Base-by-base conservation (phyloP, 495 filamentous ascomycete species). In the Aspergillus hancockii region DNA sequence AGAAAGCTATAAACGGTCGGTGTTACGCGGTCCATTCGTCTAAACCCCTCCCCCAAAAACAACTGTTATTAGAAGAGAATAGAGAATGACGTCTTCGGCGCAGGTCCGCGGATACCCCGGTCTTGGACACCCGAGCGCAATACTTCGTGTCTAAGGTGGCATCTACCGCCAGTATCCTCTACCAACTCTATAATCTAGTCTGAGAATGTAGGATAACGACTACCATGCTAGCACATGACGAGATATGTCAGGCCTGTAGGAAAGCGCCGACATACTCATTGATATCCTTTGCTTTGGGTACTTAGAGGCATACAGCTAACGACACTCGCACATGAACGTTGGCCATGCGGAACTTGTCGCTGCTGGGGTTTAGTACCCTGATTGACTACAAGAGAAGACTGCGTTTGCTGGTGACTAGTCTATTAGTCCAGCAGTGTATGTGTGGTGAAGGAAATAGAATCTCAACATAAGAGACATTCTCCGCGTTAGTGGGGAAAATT, bases 1-100 rank as follows among this genome's bases (percentile, higher is more conserved):
- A 63, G 68, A 76, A 31, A 65, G 62, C 19, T 85, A 86, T 54
- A 83, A 50, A 49, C 25, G 49, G 49, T 47, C 19, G 43, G 19
- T 47, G 10, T 41, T n/a, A 12, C 16, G 10, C 5, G 38, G 38
- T 41, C 16, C 38, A 16, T 41, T 41, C 38, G n/a, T 14, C 14
- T 41, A n/a, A 18, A 1, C 14, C 38, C 14, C 12, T 3, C 13
- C 7, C 9, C 2, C 10, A 14, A 36, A 5, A 36, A 3, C 32
- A 10, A 36, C 4, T 36, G 8, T 36, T 14, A 41, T 41, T 41
- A 1, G 4, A 14, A 14, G 38, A n/a, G 38, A n/a, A 41, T 41
- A 3, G 16, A 41, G n/a, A 16, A 41, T 41, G 38, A 41, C 16
- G n/a, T 7, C 8, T 16, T 1, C n/a, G 7, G 16, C 38, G 9